These are phyloP conservation scores for Fusarium longipes DNA, from an alignment of 2,329 filamentous ascomycete species.

Conservation along the genomic window DNA sequence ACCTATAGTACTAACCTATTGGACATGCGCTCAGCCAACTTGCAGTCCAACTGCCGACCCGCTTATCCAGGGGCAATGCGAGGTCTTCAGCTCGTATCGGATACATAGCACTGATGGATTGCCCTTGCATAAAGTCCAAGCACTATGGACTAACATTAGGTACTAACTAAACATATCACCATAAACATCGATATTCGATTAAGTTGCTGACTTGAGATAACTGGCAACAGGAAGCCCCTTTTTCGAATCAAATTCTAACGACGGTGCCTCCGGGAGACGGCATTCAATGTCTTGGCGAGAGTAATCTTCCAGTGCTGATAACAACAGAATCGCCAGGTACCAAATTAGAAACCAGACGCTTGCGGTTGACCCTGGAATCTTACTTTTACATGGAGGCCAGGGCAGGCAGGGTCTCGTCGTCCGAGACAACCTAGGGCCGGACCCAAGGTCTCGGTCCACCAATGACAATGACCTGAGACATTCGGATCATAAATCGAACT, in stretches of 20 bases:
- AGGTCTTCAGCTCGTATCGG: constrained; percentile 33
- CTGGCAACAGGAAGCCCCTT: constrained; percentile 1
- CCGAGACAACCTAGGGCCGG: constrained; percentile 18
- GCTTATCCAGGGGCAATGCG: constrained; percentile 30
- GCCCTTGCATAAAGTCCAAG: constrained; percentile 30
- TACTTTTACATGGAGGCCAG: constrained; percentile 7
- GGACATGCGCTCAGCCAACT: neutral
- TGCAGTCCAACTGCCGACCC: constrained; percentile 12
- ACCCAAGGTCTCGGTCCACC: constrained; percentile 10
- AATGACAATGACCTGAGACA: neutral
- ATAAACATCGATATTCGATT: neutral
- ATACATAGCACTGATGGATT: too few species aligned
- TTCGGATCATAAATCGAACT: neutral
- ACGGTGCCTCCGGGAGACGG: constrained; percentile 6
- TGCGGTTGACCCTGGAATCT: constrained; percentile 4
- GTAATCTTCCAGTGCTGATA: neutral
- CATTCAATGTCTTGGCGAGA: constrained; percentile 22
- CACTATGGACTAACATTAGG: constrained; percentile 15
- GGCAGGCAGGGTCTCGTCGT: neutral
- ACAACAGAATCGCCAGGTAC: neutral
- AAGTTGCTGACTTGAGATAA: constrained; percentile 20
- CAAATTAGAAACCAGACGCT: constrained; percentile 10
- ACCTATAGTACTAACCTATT: too few species aligned
- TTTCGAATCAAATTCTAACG: neutral
- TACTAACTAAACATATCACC: neutral